A percentile compares a stretch with the other conserved stretches of the same genome.
phyloP scores from a whole-genome alignment of 2,329 filamentous ascomycete species.

The Colletotrichum sp. region DNA sequence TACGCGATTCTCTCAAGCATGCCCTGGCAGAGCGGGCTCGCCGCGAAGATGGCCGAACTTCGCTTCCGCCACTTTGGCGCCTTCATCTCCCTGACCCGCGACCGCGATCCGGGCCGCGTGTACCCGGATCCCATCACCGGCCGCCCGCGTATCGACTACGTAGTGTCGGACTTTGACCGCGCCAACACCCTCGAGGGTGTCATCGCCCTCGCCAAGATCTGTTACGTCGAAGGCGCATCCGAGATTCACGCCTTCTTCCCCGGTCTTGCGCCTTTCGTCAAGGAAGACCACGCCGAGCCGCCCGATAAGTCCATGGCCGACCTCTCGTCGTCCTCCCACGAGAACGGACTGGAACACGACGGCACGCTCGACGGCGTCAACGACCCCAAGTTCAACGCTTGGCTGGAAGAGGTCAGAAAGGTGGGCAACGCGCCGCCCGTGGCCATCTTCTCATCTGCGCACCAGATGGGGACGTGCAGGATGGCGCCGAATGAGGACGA shows the following conservation, averaged over 20 bases:
- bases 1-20: constrained; percentile 66
- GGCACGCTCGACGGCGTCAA: constrained; percentile 43
- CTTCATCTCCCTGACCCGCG: constrained; percentile 77
- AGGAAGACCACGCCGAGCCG: constrained; percentile 28
- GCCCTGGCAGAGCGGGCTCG: constrained; percentile 70
- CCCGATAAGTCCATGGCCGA: constrained; percentile 13
- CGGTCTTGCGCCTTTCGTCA: constrained; percentile 67
- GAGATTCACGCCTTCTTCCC: constrained; percentile 75
- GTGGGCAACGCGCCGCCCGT: constrained; percentile 57
- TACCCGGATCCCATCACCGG: constrained; percentile 74
- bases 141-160: constrained; percentile 71
- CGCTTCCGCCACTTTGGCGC: constrained; percentile 72
- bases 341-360: background rate
- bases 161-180: constrained; percentile 73
- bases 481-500: constrained; percentile 64
- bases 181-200: constrained; percentile 75
- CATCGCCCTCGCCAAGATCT: constrained; percentile 75
- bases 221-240: constrained; percentile 78
- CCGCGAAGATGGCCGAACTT: constrained; percentile 74
- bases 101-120: constrained; percentile 77
- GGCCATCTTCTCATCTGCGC: constrained; percentile 69
- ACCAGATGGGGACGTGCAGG: constrained; percentile 81
- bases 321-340: background rate
- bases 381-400: constrained; percentile 65
- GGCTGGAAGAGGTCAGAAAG: constrained; percentile 57